phyloP scores from a whole-genome alignment of 495 filamentous ascomycete genomes.

The Neurospora sp. region DNA sequence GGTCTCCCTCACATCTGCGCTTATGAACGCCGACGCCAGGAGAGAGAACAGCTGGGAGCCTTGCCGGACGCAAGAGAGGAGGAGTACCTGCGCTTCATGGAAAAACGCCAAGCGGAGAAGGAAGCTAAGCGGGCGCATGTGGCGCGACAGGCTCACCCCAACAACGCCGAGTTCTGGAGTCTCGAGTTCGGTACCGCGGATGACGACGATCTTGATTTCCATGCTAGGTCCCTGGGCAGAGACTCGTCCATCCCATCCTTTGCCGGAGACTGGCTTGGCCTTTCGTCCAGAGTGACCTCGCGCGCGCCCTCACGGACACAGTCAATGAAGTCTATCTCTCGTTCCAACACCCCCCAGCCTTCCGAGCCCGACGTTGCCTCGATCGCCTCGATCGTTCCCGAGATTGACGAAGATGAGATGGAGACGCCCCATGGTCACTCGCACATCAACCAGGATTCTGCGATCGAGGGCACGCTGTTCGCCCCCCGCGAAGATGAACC shows the following conservation, averaged over 20 bases:
- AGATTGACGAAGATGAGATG: constrained; percentile 29
- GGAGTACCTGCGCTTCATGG: constrained; percentile 45
- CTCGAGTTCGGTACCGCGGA: constrained; percentile 67
- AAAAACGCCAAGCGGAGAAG: constrained; percentile 45
- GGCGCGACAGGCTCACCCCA: constrained; percentile 27
- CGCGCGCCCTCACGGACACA: constrained; percentile 33
- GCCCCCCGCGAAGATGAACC: constrained; percentile 54
- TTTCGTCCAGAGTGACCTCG: constrained; percentile 32
- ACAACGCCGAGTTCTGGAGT: constrained; percentile 57
- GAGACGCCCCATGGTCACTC: constrained; percentile 32
- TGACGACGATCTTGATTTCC: constrained; percentile 40
- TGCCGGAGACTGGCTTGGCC: constrained; percentile 14
- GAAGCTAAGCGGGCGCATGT: constrained; percentile 43
- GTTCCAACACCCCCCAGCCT: constrained; percentile 32
- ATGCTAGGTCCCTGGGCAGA: constrained; percentile 22
- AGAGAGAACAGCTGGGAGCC: constrained; percentile 57
- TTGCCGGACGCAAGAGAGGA: constrained; percentile 53
- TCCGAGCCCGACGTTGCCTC: constrained; percentile 31
- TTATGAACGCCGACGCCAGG: constrained; percentile 69
- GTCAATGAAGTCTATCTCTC: constrained; percentile 34
- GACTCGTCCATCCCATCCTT: constrained; percentile 13
- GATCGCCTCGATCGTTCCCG: not conserved
- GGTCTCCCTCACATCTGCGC: constrained; percentile 67
- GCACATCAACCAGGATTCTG: constrained; percentile 39
- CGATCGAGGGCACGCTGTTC: constrained; percentile 68